These are phyloP conservation scores for Candida tropicalis DNA, from an alignment of 1,139 yeast genomes.

Conservation along the genomic window DNA sequence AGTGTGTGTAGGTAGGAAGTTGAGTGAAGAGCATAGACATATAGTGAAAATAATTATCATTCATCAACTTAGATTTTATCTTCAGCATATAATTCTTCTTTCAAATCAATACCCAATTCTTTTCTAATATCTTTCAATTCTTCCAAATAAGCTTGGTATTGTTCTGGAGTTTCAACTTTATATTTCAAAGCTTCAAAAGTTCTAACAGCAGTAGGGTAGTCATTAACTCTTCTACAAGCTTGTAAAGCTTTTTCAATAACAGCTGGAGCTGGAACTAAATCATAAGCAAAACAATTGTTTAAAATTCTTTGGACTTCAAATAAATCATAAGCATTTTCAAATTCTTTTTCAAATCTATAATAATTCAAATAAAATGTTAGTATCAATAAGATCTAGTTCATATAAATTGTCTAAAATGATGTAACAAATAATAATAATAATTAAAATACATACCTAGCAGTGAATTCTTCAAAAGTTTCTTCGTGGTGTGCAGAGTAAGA, in stretches of 20 bases:
- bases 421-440: not conserved
- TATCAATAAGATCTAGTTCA: not conserved
- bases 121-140: conserved; percentile 90
- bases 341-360: conserved; percentile 86
- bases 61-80: conserved; percentile 12
- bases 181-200: conserved; percentile 93
- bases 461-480: conserved; percentile 94
- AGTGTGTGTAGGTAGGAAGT: no score
- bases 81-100: conserved; percentile 76
- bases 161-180: conserved; percentile 93
- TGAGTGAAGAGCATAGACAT: not conserved
- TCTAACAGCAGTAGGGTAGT: conserved; percentile 97
- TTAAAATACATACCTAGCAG: conserved; percentile 70
- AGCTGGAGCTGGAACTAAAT: conserved; percentile 96
- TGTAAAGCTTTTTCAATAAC: conserved; percentile 94
- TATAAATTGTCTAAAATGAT: not conserved
- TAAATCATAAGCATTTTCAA: conserved; percentile 96
- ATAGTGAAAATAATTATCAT: not conserved
- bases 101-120: conserved; percentile 91
- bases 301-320: conserved; percentile 89
- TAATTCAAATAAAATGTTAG: conserved; percentile 1
- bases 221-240: conserved; percentile 99
- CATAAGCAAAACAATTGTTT: conserved; percentile 97
- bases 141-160: conserved; percentile 93
- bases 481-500: conserved; percentile 77